phyloP scores from a whole-genome alignment of 768 basidiomycete species.

The Tylopilus intermedius region DNA sequence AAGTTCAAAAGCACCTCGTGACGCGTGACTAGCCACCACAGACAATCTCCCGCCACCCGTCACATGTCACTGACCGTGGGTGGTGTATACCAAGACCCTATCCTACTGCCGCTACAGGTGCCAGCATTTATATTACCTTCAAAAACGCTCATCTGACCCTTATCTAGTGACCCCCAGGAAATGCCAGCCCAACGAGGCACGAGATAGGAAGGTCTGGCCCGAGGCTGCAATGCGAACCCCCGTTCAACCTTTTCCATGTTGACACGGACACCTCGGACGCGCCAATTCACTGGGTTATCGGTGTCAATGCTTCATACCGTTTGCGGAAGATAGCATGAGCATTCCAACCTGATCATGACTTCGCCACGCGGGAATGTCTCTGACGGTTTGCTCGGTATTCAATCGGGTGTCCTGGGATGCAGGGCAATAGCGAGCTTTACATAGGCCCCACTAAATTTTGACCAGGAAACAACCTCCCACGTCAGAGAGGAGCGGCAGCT shows the following conservation, averaged over 20 bases:
- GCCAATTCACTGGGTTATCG: constrained; percentile 1
- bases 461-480: neutral
- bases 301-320: constrained; percentile 1
- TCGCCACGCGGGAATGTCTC: constrained; percentile 10
- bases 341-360: neutral
- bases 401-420: neutral
- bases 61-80: neutral
- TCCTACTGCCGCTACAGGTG: neutral
- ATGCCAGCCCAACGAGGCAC: constrained; percentile 4
- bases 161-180: constrained; percentile 1
- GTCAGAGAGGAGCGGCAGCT: neutral
- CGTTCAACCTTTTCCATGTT: constrained; percentile 9
- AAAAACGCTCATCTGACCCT: neutral
- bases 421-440: constrained; percentile 1
- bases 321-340: constrained; percentile 3
- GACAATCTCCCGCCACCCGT: too few species aligned
- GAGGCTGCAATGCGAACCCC: neutral
- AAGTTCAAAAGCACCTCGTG: too few species aligned
- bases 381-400: neutral
- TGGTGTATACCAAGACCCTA: too few species aligned
- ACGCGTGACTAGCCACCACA: too few species aligned
- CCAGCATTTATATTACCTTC: neutral
- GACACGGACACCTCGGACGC: neutral
- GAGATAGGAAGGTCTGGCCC: constrained; percentile 11
- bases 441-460: neutral